A percentile compares a stretch with the other conserved stretches of the same genome.
Conservation (phyloP, 2,329 filamentous ascomycete species). For the Alternaria arborescens region DNA sequence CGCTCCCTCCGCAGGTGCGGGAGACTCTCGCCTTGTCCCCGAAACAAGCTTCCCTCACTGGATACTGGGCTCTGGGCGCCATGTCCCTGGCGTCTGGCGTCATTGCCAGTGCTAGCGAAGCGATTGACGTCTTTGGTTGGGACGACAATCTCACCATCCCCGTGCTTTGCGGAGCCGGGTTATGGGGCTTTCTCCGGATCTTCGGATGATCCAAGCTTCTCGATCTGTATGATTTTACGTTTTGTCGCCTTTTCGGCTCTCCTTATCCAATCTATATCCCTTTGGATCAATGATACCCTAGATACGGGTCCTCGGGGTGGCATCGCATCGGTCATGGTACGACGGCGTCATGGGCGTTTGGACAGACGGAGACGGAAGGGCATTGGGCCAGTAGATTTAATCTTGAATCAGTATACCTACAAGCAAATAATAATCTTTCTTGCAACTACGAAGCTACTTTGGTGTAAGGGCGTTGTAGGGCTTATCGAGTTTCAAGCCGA, state of each 20-base stretch:
- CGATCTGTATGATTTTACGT: slow-evolving; percentile 5
- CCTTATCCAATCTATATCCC: slow-evolving; percentile 12
- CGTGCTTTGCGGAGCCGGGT: slow-evolving; percentile 83
- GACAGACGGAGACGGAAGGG: background rate
- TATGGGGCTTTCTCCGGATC: slow-evolving; percentile 90
- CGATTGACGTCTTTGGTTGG: slow-evolving; percentile 90
- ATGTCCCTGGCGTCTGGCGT: slow-evolving; percentile 91
- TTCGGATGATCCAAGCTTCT: slow-evolving; percentile 64
- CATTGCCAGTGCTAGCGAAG: slow-evolving; percentile 86
- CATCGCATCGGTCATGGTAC: slow-evolving; percentile 7
- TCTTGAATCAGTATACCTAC: slow-evolving; percentile 4
- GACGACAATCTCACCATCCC: slow-evolving; percentile 99
- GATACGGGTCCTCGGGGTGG: slow-evolving; percentile 15
- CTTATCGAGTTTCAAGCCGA: slow-evolving; percentile 32
- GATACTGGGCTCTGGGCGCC: slow-evolving; percentile 75
- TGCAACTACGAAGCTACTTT: slow-evolving; percentile 23
- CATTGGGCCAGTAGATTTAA: background rate
- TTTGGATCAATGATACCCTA: slow-evolving; percentile 25
- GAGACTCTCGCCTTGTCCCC: slow-evolving; percentile 68
- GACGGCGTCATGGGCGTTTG: slow-evolving; percentile 17
- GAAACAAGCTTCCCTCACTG: slow-evolving; percentile 69
- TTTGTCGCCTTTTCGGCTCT: slow-evolving; percentile 21
- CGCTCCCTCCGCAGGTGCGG: slow-evolving; percentile 69
- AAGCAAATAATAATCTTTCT: slow-evolving; percentile 10
- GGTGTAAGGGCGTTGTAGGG: slow-evolving; percentile 22